phyloP scores from a whole-genome alignment of 371 early-diverging fungal species.

The Circinella minor region DNA sequence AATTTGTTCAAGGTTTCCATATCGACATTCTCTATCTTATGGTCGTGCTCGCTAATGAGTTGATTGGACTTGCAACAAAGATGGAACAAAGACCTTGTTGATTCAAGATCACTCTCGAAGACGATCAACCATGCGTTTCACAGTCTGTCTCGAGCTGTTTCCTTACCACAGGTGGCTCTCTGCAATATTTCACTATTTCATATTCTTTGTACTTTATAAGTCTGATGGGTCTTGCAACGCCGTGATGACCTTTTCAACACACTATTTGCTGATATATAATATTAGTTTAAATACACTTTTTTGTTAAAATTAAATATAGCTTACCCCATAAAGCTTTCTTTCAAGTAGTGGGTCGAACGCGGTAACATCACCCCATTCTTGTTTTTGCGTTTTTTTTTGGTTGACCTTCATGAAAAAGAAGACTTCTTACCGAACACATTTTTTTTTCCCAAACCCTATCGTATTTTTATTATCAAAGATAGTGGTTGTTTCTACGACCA shows the following conservation, averaged over 20 bases:
- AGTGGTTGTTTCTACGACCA: too few species aligned
- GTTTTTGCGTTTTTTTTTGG: not conserved
- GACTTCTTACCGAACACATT: not conserved
- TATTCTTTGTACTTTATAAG: conserved; percentile 11
- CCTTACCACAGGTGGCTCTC: conserved; percentile 12
- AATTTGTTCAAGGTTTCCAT: too few species aligned
- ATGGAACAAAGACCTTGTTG: conserved; percentile 15
- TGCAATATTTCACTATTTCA: conserved; percentile 8
- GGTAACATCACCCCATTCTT: too few species aligned
- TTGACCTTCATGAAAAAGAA: conserved; percentile 1
- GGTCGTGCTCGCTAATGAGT: not conserved
- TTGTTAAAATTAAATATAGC: not conserved
- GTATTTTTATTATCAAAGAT: conserved; percentile 1
- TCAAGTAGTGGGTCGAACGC: conserved; percentile 1
- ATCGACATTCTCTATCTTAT: not conserved
- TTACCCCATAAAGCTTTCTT: not conserved
- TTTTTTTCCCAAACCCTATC: not conserved
- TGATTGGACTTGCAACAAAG: conserved; percentile 3
- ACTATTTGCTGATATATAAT: not conserved
- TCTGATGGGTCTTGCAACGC: not conserved
- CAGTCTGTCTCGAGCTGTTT: conserved; percentile 11
- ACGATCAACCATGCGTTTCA: conserved; percentile 12
- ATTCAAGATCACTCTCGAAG: conserved; percentile 12
- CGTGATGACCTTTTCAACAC: conserved; percentile 5
- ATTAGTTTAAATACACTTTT: not conserved